Conservation (phyloP, 257 asterid genomes). For the Haberlea rhodopensis region DNA sequence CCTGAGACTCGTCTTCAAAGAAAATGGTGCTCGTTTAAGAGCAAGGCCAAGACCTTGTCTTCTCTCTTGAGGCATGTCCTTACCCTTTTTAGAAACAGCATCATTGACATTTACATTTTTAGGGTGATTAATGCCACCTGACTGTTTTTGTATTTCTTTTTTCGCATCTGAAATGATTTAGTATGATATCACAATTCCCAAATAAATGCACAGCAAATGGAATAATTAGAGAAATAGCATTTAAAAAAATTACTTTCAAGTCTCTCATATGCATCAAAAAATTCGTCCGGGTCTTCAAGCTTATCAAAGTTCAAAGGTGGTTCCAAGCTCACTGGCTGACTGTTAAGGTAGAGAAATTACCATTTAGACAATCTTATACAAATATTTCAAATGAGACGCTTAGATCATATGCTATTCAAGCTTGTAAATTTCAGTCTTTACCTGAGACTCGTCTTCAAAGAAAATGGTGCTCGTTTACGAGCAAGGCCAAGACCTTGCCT, state of each 20-base stretch:
- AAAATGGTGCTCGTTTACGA: slow-evolving; percentile 59
- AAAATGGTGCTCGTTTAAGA: slow-evolving; percentile 59
- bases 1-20: slow-evolving; percentile 58
- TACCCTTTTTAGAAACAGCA: slow-evolving; percentile 39
- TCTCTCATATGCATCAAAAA: slow-evolving; percentile 61
- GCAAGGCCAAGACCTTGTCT: slow-evolving; percentile 77
- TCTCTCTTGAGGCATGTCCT: slow-evolving; percentile 56
- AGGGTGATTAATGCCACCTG: too few relatives aligned
- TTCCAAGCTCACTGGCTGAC: slow-evolving; percentile 56
- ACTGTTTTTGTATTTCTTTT: slow-evolving; percentile 69
- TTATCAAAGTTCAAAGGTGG: slow-evolving; percentile 42
- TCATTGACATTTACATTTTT: too few relatives aligned
- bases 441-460: slow-evolving; percentile 58
- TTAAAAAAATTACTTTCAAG: slow-evolving; percentile 53
- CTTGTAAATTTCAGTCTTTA: slow-evolving; percentile 24
- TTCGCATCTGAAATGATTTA: slow-evolving; percentile 52
- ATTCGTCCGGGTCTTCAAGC: slow-evolving; percentile 66
- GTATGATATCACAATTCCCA: slow-evolving; percentile 2
- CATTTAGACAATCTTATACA: neutral
- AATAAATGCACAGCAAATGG: neutral
- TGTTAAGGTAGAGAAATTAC: slow-evolving; percentile 35
- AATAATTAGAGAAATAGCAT: slow-evolving; percentile 8
- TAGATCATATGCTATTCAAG: neutral
- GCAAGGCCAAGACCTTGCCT: slow-evolving; percentile 77
- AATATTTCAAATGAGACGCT: neutral